Evolutionary conservation across 352 stramenopile species (phyloP).

Genomic region (Phytophthora ohioensis): DNA sequence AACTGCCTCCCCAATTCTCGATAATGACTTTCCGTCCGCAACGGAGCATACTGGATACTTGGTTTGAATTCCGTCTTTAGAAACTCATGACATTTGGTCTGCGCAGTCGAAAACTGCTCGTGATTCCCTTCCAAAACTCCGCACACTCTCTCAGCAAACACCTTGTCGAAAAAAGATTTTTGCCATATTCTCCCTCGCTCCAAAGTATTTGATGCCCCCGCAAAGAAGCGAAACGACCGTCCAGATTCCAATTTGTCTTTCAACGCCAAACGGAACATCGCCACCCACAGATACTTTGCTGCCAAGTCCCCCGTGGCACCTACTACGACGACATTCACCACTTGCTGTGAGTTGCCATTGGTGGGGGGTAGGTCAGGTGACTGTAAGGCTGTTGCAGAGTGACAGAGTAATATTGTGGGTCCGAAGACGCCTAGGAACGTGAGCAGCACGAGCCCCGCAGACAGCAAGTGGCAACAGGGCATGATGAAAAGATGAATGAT

Average conservation of each 20-base stretch:
- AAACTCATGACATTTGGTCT: conserved; percentile 42
- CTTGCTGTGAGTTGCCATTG: conserved; percentile 11
- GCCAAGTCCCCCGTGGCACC: conserved; percentile 84
- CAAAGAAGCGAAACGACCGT: conserved; percentile 46
- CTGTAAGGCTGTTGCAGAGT: not conserved
- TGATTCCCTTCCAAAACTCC: conserved; percentile 2
- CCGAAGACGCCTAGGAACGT: not conserved
- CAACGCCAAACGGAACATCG: conserved; percentile 68
- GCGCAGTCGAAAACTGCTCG: not conserved
- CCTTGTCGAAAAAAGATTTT: conserved; percentile 43
- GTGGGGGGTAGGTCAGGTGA: not conserved
- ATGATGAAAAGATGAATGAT: conserved; percentile 1
- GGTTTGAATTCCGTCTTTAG: conserved; percentile 45
- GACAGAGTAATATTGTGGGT: not conserved
- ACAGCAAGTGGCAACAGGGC: not conserved
- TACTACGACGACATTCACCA: conserved; percentile 62
- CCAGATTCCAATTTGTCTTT: conserved; percentile 20
- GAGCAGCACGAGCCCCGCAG: not conserved
- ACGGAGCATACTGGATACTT: conserved; percentile 54
- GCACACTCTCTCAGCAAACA: conserved; percentile 51
- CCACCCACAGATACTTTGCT: conserved; percentile 86
- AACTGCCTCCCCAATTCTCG: conserved; percentile 28
- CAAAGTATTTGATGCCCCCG: conserved; percentile 48
- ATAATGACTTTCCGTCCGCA: conserved; percentile 51
- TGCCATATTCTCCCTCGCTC: conserved; percentile 46